A percentile compares a stretch with the other conserved stretches of the same genome.
Evolutionary conservation across 2,329 filamentous ascomycete genomes (phyloP).

Genomic region (Fonsecaea monophora): DNA sequence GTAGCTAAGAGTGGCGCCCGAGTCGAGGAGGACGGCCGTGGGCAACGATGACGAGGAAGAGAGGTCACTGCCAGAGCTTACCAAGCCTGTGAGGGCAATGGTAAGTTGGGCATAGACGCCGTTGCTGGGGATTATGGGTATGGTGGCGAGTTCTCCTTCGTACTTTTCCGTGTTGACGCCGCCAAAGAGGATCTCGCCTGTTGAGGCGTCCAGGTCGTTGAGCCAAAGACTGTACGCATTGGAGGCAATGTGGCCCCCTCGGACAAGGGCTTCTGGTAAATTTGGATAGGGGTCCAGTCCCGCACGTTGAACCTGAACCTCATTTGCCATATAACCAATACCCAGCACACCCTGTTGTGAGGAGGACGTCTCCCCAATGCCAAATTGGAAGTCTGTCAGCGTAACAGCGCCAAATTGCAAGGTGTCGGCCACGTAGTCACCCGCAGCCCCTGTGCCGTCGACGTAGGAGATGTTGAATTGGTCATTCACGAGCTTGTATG

Average conservation of each 20-base stretch:
- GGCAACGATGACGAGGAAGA: constrained; percentile 44
- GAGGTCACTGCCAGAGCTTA: constrained; percentile 40
- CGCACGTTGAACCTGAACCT: constrained; percentile 69
- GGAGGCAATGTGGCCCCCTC: constrained; percentile 66
- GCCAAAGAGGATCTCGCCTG: constrained; percentile 75
- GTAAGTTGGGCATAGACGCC: constrained; percentile 68
- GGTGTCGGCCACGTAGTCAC: constrained; percentile 81
- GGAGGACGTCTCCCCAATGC: constrained; percentile 63
- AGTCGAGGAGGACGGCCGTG: constrained; percentile 72
- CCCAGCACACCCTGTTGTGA: constrained; percentile 78
- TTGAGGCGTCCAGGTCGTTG: constrained; percentile 71
- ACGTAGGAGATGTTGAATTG: constrained; percentile 88
- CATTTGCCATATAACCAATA: constrained; percentile 80
- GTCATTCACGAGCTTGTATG: constrained; percentile 74
- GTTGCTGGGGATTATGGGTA: constrained; percentile 67
- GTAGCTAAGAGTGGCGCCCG: constrained; percentile 71
- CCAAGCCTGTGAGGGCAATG: constrained; percentile 70
- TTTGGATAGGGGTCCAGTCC: constrained; percentile 67
- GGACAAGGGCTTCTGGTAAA: constrained; percentile 69
- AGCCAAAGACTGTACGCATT: constrained; percentile 78
- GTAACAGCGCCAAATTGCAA: constrained; percentile 59
- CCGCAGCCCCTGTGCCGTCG: constrained; percentile 76
- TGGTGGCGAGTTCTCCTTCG: constrained; percentile 65
- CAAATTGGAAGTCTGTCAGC: constrained; percentile 63
- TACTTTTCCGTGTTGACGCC: constrained; percentile 74